Evolutionary conservation across 2,329 filamentous ascomycete species (phyloP).

Genomic region (Pyrenophora tritici-repentis): DNA sequence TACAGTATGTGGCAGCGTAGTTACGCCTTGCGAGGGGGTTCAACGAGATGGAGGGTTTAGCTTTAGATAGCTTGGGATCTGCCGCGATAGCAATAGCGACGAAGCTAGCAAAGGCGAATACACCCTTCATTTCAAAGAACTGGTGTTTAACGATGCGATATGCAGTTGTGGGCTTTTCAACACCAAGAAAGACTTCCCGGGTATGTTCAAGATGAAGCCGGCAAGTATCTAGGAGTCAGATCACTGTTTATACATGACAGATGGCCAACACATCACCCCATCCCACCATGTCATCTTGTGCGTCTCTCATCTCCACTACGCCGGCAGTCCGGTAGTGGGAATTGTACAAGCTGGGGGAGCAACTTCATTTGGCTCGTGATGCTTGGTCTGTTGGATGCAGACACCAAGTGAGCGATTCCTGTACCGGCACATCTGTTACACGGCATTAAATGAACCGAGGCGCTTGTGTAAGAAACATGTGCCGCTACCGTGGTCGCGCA

Average conservation of each 20-base stretch:
- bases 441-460: background rate
- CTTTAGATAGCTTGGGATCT: no score
- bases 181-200: no score
- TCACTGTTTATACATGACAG: background rate
- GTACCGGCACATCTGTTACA: conserved; percentile 1
- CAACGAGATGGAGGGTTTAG: no score
- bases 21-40: no score
- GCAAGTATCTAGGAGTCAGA: background rate
- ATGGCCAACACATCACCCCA: background rate
- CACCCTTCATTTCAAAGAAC: conserved; percentile 29
- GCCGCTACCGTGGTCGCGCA: background rate
- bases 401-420: conserved; percentile 5
- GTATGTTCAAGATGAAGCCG: background rate
- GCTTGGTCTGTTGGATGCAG: background rate
- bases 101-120: no score
- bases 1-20: no score
- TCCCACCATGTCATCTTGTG: background rate
- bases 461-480: background rate
- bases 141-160: background rate
- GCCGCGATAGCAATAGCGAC: no score
- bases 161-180: no score
- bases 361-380: background rate
- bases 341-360: background rate
- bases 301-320: background rate
- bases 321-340: background rate